phyloP scores from a whole-genome alignment of 2,329 filamentous ascomycete species.

The Zasmidium cellare region DNA sequence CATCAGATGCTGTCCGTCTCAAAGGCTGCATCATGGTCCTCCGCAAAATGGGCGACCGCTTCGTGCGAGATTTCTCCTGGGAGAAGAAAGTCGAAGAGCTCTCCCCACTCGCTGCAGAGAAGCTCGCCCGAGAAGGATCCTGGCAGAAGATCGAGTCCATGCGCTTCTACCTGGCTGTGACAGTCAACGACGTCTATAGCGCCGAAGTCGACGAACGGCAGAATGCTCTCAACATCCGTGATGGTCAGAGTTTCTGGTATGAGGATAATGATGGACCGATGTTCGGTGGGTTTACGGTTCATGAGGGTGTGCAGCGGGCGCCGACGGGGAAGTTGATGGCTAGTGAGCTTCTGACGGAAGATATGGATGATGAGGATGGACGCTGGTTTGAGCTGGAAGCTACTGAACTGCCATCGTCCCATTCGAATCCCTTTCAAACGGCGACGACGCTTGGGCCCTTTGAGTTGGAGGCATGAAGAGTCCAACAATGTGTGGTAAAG shows the following conservation, averaged over 20 bases:
- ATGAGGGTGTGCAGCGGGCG: background rate
- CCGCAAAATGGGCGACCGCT: background rate
- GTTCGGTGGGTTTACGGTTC: background rate
- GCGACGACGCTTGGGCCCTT: background rate
- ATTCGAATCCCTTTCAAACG: too few relatives aligned
- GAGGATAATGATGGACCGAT: background rate
- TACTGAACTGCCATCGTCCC: too few relatives aligned
- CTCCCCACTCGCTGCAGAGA: background rate
- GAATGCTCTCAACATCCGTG: background rate
- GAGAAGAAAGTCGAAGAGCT: background rate
- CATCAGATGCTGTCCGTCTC: background rate
- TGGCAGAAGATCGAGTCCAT: background rate
- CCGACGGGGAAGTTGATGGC: background rate
- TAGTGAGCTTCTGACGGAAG: too few relatives aligned
- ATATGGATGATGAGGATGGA: too few relatives aligned
- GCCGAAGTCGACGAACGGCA: background rate
- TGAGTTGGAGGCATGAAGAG: background rate
- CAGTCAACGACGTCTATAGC: background rate
- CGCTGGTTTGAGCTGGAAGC: too few relatives aligned
- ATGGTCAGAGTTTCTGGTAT: background rate
- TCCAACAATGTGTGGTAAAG: too few relatives aligned
- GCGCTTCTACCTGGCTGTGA: background rate
- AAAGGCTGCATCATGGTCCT: background rate
- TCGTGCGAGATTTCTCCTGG: background rate
- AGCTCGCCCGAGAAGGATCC: background rate